These are phyloP conservation scores for Candida ulmi DNA, from an alignment of 805 yeast genomes.

Conservation along the genomic window DNA sequence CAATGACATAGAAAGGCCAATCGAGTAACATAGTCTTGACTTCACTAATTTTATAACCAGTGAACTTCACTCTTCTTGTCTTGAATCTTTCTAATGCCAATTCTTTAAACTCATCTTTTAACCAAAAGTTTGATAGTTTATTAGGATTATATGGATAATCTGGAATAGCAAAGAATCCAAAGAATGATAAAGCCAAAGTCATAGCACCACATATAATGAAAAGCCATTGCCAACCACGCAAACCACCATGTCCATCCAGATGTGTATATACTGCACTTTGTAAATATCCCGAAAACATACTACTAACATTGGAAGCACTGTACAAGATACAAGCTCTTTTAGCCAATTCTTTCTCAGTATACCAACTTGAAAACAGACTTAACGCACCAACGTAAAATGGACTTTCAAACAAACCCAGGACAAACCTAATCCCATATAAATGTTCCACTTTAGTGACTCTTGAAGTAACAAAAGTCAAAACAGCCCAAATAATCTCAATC, in stretches of 20 bases:
- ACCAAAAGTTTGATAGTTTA: slow-evolving; percentile 46
- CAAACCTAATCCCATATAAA: slow-evolving; percentile 51
- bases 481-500: slow-evolving; percentile 52
- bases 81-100: slow-evolving; percentile 52
- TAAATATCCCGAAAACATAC: slow-evolving; percentile 48
- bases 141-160: slow-evolving; percentile 45
- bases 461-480: slow-evolving; percentile 45
- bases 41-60: slow-evolving; percentile 39
- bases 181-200: slow-evolving; percentile 54
- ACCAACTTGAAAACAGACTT: slow-evolving; percentile 50
- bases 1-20: slow-evolving; percentile 52
- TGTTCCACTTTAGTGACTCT: slow-evolving; percentile 41
- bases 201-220: slow-evolving; percentile 45
- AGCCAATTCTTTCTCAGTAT: slow-evolving; percentile 40
- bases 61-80: slow-evolving; percentile 37
- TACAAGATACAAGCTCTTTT: slow-evolving; percentile 51
- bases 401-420: slow-evolving; percentile 56
- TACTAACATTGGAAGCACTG: slow-evolving; percentile 47
- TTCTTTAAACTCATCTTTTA: slow-evolving; percentile 70
- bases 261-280: slow-evolving; percentile 46
- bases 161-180: slow-evolving; percentile 60
- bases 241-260: slow-evolving; percentile 27
- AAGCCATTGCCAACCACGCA: slow-evolving; percentile 66
- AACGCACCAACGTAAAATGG: slow-evolving; percentile 52
- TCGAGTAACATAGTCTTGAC: slow-evolving; percentile 48